These are phyloP conservation scores for Sutorius eximius DNA, from an alignment of 1,284 basidiomycete species.

Conservation along the genomic window DNA sequence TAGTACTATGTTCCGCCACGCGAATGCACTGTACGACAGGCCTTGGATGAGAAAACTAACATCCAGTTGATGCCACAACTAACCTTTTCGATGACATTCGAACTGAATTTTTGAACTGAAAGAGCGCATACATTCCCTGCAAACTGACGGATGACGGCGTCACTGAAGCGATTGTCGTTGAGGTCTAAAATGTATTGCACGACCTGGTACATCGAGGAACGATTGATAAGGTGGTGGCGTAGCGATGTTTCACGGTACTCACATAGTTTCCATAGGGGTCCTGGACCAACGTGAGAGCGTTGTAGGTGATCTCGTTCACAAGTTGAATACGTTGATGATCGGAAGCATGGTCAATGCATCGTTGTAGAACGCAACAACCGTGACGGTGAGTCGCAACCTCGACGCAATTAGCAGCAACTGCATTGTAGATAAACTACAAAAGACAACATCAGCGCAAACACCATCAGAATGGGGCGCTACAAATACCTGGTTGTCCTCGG, in stretches of 20 bases:
- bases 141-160: conserved; percentile 97
- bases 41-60: neutral
- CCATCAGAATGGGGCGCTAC: neutral
- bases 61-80: conserved; percentile 12
- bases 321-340: conserved; percentile 95
- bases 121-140: conserved; percentile 96
- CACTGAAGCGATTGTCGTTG: conserved; percentile 97
- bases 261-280: conserved; percentile 98
- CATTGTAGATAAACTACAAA: conserved; percentile 95
- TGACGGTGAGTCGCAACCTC: conserved; percentile 99
- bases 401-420: conserved; percentile 97
- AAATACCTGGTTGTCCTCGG: conserved; percentile 93
- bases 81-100: conserved; percentile 92
- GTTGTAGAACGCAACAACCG: conserved; percentile 97
- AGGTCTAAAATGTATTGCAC: conserved; percentile 98
- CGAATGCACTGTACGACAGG: conserved; percentile 78
- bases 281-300: conserved; percentile 96
- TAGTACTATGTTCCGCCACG: conserved; percentile 91
- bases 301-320: conserved; percentile 98
- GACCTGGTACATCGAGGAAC: conserved; percentile 52
- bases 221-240: neutral
- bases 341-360: conserved; percentile 98
- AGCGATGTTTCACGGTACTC: conserved; percentile 33
- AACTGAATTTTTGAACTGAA: conserved; percentile 98
- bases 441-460: conserved; percentile 3